Evolutionary conservation across 139 green algal species (phyloP).

Genomic region (Parachlorella kessleri): DNA sequence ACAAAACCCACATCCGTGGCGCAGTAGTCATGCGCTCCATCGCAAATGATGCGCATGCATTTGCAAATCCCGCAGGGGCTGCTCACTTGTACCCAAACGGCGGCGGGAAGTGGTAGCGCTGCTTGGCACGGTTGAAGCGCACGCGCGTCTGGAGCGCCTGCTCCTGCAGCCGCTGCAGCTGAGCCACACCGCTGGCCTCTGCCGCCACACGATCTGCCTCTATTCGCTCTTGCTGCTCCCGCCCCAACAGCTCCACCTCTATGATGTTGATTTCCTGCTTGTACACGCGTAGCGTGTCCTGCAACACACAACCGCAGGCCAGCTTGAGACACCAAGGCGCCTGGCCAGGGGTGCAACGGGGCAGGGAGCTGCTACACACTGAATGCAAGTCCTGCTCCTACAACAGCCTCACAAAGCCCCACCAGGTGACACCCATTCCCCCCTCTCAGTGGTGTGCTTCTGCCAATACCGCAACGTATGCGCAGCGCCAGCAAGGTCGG

Average conservation of each 20-base stretch:
- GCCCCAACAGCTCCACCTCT: constrained; percentile 51
- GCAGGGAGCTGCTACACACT: background rate
- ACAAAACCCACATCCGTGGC: no score
- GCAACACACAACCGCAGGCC: background rate
- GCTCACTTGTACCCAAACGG: constrained; percentile 64
- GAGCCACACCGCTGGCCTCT: constrained; percentile 33
- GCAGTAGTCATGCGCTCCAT: no score
- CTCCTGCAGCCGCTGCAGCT: constrained; percentile 52
- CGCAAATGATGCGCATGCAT: no score
- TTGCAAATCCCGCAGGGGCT: no score
- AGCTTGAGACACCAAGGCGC: background rate
- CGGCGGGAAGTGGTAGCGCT: constrained; percentile 68
- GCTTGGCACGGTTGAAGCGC: constrained; percentile 64
- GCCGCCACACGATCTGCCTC: constrained; percentile 34
- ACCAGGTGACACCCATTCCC: background rate
- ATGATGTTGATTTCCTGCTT: constrained; percentile 52
- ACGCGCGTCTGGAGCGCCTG: constrained; percentile 44
- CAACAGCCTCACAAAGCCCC: background rate
- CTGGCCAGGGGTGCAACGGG: background rate
- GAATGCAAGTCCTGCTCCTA: background rate
- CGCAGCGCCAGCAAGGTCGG: no score
- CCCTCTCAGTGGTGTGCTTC: background rate
- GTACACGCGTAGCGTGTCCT: constrained; percentile 61
- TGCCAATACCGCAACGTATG: background rate
- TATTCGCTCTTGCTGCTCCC: constrained; percentile 33